These are phyloP conservation scores for Fennellomyces sp. DNA, from an alignment of 371 early-diverging fungal species.

Conservation along the genomic window DNA sequence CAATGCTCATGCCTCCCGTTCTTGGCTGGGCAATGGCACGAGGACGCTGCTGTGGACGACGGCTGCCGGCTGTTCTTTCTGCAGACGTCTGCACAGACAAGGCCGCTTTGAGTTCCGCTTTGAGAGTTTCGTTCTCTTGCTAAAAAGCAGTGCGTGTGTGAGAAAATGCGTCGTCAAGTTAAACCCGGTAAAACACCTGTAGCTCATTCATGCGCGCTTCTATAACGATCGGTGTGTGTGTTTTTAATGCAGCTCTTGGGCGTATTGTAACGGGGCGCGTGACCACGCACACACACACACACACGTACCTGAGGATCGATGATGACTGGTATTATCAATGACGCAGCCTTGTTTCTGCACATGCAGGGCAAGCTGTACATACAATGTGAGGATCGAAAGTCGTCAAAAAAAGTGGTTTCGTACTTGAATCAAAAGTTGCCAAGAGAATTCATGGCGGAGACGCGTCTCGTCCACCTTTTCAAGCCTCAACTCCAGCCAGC, in stretches of 20 bases:
- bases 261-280: too few species aligned
- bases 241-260: too few species aligned
- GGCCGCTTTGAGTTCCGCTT: not conserved
- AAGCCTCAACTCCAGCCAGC: not conserved
- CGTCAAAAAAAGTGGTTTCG: not conserved
- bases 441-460: not conserved
- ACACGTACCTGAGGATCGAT: not conserved
- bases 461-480: not conserved
- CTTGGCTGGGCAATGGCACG: not conserved
- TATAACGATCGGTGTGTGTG: too few species aligned
- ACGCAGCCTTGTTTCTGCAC: slow-evolving; percentile 10
- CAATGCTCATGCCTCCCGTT: slow-evolving; percentile 14
- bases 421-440: slow-evolving; percentile 6
- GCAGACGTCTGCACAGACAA: not conserved
- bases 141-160: not conserved
- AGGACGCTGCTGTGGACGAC: not conserved
- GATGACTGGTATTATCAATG: not conserved
- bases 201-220: too few species aligned
- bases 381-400: too few species aligned
- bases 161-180: too few species aligned
- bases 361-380: not conserved
- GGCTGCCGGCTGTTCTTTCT: not conserved
- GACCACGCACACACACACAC: not conserved
- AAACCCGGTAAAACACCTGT: too few species aligned
- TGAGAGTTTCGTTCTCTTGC: not conserved